These are phyloP conservation scores for Lepidium sativum DNA, from an alignment of 345 rosid genomes.

Conservation along the genomic window DNA sequence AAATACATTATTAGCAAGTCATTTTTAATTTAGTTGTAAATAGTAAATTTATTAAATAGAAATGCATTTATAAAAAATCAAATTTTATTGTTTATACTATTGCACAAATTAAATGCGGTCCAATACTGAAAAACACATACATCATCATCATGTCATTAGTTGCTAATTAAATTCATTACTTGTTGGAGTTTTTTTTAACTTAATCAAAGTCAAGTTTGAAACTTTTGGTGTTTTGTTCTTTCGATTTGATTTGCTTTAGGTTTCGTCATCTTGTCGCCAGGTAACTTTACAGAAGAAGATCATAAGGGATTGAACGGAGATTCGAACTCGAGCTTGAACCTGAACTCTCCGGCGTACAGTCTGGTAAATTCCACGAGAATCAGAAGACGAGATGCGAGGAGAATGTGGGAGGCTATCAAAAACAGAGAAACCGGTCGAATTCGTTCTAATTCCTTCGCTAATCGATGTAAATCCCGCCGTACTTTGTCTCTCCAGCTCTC, in stretches of 20 bases:
- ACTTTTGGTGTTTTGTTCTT: too few species aligned
- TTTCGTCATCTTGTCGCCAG: neutral
- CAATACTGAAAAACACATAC: too few species aligned
- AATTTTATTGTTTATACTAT: too few species aligned
- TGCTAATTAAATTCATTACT: too few species aligned
- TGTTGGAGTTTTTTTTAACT: too few species aligned
- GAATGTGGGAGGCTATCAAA: conserved; percentile 84
- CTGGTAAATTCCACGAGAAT: neutral
- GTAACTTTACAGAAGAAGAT: neutral
- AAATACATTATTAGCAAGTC: too few species aligned
- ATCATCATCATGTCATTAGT: too few species aligned
- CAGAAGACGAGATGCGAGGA: conserved; percentile 49
- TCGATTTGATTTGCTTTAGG: neutral
- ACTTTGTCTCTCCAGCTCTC: conserved; percentile 58
- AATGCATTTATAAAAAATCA: too few species aligned
- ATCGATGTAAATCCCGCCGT: conserved; percentile 52
- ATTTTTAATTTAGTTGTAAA: too few species aligned
- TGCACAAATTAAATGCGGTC: too few species aligned
- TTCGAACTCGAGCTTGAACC: neutral
- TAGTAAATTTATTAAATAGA: too few species aligned
- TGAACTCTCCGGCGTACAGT: neutral
- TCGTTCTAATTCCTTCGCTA: conserved; percentile 51
- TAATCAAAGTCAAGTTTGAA: too few species aligned
- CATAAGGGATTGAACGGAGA: conserved; percentile 1
- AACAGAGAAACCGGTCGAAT: conserved; percentile 78